Evolutionary conservation across 2,329 filamentous ascomycete genomes (phyloP), one percentile per base, ranked within the genome.

Genomic region (Karstenula rhodostoma): DNA sequence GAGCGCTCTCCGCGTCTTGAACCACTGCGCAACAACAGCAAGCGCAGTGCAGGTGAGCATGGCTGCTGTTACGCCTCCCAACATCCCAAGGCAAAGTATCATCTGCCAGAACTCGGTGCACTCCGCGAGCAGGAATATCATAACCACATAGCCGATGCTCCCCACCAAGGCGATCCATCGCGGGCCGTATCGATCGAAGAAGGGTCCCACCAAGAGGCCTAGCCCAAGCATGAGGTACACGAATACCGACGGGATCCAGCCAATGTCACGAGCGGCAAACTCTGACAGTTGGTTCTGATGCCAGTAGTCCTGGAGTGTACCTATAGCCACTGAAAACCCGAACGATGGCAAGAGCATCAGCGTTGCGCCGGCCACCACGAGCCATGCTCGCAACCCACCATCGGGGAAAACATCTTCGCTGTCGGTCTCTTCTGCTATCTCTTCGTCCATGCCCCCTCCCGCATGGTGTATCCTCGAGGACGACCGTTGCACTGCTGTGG

Each of bases 221-320:
- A 92, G 86, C 67, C 93, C 90, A 73, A 97, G 94, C 54, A 89
- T 87, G 7, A 96, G 80, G 69, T 95, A 95, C 2, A 90, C 87
- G 71, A 93, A 95, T n/a, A 96, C 80, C 47, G 90, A 91, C 63
- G 95, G 94, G 54, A 97, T 91, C 93, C 93, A 97, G n/a, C 92
- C 92, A 22, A 94, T 87, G 10, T 88, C 65, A 87, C 87, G 63
- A 79, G 72, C 66, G 10, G 68, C 86, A 73, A 92, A 88, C 33
- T 82, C 76, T 8, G 83, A 82, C 5, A 97, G 84, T 73, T 96
- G 92, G 73, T 96, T 83, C 15, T 81, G 86, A 25, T 86, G 82
- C 61, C 95, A 83, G 76, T 96, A 95, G 1, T 92, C 88, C 78
- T 96, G 91, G 73, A 95, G 91, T 0, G 90, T 90, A 22, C 90